phyloP scores from a whole-genome alignment of 2,329 filamentous ascomycete genomes.

The Colletotrichum ledebouriae region DNA sequence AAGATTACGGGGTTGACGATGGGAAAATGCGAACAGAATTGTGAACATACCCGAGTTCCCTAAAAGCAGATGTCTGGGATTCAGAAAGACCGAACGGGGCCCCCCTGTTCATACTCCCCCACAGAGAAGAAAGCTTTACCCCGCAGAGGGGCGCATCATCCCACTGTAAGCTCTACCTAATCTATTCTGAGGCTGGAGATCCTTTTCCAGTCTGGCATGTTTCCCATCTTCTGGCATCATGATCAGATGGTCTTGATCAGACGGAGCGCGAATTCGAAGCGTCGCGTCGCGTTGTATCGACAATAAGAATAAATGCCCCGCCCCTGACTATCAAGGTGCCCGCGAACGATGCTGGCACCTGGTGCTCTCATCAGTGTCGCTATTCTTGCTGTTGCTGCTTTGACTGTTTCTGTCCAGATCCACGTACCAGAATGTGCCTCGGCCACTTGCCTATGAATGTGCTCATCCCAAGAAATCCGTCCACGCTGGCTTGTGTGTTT shows the following conservation, averaged over 20 bases:
- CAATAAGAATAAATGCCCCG: neutral
- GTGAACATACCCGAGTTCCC: slow-evolving; percentile 1
- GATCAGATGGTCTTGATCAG: slow-evolving; percentile 14
- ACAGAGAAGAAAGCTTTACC: slow-evolving; percentile 36
- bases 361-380: neutral
- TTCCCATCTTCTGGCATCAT: neutral
- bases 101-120: slow-evolving; percentile 36
- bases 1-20: neutral
- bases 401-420: no score
- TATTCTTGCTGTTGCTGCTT: neutral
- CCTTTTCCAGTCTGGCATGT: slow-evolving; percentile 22
- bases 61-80: slow-evolving; percentile 11
- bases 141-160: slow-evolving; percentile 40
- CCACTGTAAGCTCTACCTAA: slow-evolving; percentile 25
- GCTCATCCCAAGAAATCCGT: slow-evolving; percentile 18
- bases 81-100: neutral
- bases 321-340: neutral
- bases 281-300: no score
- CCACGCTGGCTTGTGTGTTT: slow-evolving; percentile 11
- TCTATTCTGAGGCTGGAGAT: slow-evolving; percentile 26
- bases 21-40: slow-evolving; percentile 5
- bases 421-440: no score
- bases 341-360: neutral
- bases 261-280: neutral
- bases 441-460: no score